These are phyloP conservation scores for Batkoa obscura DNA, from an alignment of 371 early-diverging fungal species.

Conservation along the genomic window DNA sequence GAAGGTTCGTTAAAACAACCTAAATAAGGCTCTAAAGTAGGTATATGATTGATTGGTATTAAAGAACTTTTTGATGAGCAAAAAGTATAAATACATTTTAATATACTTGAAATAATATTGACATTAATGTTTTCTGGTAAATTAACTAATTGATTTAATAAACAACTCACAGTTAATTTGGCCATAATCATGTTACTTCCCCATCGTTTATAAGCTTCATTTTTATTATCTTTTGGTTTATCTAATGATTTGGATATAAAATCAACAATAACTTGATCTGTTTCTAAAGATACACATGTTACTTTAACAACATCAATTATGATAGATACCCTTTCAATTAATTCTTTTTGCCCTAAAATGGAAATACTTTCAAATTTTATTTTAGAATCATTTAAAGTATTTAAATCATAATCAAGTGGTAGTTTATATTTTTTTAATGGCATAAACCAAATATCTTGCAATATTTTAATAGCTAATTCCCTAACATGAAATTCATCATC, in stretches of 20 bases:
- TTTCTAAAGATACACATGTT: background rate
- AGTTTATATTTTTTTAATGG: conserved; percentile 13
- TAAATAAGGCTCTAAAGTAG: conserved; percentile 9
- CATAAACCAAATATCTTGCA: conserved; percentile 52
- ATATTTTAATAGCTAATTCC: conserved; percentile 38
- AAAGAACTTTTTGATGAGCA: conserved; percentile 20
- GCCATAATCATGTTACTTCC: conserved; percentile 15
- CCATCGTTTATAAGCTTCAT: conserved; percentile 15
- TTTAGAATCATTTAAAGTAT: conserved; percentile 15
- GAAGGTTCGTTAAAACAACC: conserved; percentile 8
- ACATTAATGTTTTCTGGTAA: conserved; percentile 9
- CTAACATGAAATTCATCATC: conserved; percentile 65
- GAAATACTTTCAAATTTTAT: conserved; percentile 11
- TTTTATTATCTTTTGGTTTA: conserved; percentile 14
- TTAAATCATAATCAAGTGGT: conserved; percentile 16
- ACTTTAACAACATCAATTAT: conserved; percentile 22
- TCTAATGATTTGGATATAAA: conserved; percentile 9
- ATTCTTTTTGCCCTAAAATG: conserved; percentile 19
- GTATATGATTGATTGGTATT: conserved; percentile 17
- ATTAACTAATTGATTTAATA: conserved; percentile 25
- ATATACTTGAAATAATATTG: conserved; percentile 13
- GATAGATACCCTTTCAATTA: conserved; percentile 16
- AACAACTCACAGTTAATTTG: conserved; percentile 40
- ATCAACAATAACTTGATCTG: background rate
- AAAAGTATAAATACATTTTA: conserved; percentile 20